These are phyloP conservation scores for Schizosaccharomyces osmophilus DNA, from an alignment of 805 yeast species.

Conservation along the genomic window DNA sequence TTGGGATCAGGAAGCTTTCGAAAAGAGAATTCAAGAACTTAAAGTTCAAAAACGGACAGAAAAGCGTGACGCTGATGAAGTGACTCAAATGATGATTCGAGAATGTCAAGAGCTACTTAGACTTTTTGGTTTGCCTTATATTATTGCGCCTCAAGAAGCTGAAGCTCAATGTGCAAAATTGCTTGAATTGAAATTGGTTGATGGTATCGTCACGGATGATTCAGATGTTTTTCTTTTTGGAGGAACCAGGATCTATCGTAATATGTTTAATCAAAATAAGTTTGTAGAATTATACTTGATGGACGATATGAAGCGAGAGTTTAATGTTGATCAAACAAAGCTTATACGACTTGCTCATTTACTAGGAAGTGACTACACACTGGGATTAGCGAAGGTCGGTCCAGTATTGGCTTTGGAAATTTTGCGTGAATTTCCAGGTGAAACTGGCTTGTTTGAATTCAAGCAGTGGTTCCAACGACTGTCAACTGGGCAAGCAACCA, in stretches of 20 bases:
- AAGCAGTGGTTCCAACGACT: conserved; percentile 33
- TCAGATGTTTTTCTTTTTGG: conserved; percentile 92
- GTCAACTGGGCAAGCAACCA: conserved; percentile 11
- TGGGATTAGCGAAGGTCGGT: conserved; percentile 79
- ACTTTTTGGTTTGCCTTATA: conserved; percentile 78
- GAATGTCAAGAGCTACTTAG: conserved; percentile 77
- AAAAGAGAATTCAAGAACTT: conserved; percentile 18
- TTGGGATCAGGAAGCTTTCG: conserved; percentile 7
- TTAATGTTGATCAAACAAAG: conserved; percentile 38
- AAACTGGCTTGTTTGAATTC: conserved; percentile 20
- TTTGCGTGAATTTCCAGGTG: conserved; percentile 50
- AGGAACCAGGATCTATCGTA: conserved; percentile 55
- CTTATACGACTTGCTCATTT: conserved; percentile 63
- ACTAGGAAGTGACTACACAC: conserved; percentile 86
- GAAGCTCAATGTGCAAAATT: conserved; percentile 94
- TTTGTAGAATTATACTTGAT: conserved; percentile 65
- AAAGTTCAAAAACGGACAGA: conserved; percentile 40
- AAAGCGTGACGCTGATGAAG: conserved; percentile 75
- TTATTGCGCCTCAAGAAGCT: conserved; percentile 96
- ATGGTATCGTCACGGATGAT: conserved; percentile 91
- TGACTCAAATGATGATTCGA: conserved; percentile 56
- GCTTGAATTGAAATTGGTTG: conserved; percentile 44
- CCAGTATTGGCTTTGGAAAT: conserved; percentile 83
- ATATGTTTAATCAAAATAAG: conserved; percentile 81
- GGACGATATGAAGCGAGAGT: conserved; percentile 29